Evolutionary conservation across 2,329 filamentous ascomycete genomes (phyloP), one percentile per base, ranked within the genome.

Genomic region (Drechslerella dactyloides): DNA sequence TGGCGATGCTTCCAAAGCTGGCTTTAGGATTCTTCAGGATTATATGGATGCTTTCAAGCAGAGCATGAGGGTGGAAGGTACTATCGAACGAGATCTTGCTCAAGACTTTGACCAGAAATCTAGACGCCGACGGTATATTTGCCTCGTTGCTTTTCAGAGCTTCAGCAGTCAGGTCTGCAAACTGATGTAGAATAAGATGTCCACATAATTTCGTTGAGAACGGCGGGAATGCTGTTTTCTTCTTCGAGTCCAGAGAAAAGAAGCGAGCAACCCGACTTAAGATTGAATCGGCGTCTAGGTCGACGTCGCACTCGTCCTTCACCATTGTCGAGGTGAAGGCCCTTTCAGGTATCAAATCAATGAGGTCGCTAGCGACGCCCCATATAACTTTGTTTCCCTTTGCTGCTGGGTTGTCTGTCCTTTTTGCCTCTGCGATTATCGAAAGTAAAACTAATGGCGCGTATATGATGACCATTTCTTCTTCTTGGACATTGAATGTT

Each of bases 401-500:
- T 11, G 42, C 69, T 62, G 46, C 46, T 51, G 69, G 48, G 75
- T 70, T 79, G 77, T 56, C 61, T 57, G 27, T 74, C 75, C 6
- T 78, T 75, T 68, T 78, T 79, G 73, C 52, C 74, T 75, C 19
- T 75, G 81, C 78, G 6, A 87, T 80, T 24, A 89, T 82, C 2
- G 87, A 86, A n/a, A 96, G 80, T 1, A 87, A 84, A 59, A 89
- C 84, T 27, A 96, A 80, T 35, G 93, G 93, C 30, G 93, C 89
- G 80, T 97, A 93, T 21, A 90, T 82, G 1, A 90, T 86, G 15
- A 96, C 80, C 93, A 99, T 97, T 78, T 99, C 96, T 79, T 97
- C 94, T 80, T 99, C 94, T 59, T 89, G 87, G 55, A 97, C 85
- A 79, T 97, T 97, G 83, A 99, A 99, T 75, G 93, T 89, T 3